Evolutionary conservation across 352 stramenopile genomes (phyloP), one percentile per base, ranked within the genome.

Genomic region (Phytophthora constricta): DNA sequence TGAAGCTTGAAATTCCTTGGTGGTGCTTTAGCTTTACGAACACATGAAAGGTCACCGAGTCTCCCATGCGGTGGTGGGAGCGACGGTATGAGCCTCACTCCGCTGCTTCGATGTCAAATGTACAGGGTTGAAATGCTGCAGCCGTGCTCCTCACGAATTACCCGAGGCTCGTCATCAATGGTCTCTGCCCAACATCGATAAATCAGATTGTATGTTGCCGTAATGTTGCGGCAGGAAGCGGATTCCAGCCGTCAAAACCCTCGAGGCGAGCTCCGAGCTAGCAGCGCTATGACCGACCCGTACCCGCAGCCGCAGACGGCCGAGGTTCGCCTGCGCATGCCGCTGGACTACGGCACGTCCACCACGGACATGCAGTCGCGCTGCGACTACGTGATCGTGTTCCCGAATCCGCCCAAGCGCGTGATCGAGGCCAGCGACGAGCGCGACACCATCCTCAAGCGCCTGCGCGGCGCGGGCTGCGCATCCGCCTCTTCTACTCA

Each of bases 341-440:
- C 79, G 31, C 53, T 79, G n/a, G 64, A 79, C 58, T 86, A 88
- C 64, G 82, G 80, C 56, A 79, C 78, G 25, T 80, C 86, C 31
- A 58, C 56, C 9, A 19, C 27, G 43, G 77, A 77, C 16, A 39
- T 74, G 22, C 41, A 66, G 11, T 73, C 59, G 5, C 83, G 82
- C 52, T 96, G 87, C 86, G 87, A 94, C 76, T 96, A 93, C 61
- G 84, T 91, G 52, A 90, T 96, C 58, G 86, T 90, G 37, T 96
- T 96, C 64, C 86, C 84, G 3, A 90, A 93, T 61, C 84, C 84
- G 22, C 74, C 83, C 11, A 89, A 80, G 60, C 72, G 80, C 41
- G 80, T 82, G 33, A 79, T 86, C 57, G 80, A 87, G 28, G 73
- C 70, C 33, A 81, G 84, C 47, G 78, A 88, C 70, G 72, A 86